phyloP scores from a whole-genome alignment of 2,329 filamentous ascomycete genomes.

The Epichloe uncinata region DNA sequence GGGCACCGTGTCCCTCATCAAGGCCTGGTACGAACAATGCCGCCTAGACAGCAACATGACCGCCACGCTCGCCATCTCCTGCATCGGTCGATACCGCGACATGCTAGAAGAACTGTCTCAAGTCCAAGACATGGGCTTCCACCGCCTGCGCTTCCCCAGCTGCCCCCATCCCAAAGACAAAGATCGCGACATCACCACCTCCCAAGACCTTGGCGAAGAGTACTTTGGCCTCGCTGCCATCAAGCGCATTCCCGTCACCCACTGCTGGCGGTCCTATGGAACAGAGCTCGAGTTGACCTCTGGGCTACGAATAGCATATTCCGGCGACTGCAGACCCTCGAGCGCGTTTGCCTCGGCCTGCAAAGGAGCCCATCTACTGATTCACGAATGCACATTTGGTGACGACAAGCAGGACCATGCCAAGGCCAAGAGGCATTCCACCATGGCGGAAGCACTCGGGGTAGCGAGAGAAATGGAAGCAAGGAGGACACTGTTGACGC shows the following conservation, averaged over 20 bases:
- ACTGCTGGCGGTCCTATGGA: conserved; percentile 70
- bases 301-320: conserved; percentile 81
- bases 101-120: conserved; percentile 71
- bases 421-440: conserved; percentile 77
- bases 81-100: conserved; percentile 54
- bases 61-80: conserved; percentile 49
- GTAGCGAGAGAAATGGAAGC: conserved; percentile 71
- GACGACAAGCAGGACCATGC: conserved; percentile 72
- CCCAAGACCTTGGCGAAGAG: conserved; percentile 27
- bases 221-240: conserved; percentile 52
- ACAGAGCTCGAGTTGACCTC: conserved; percentile 65
- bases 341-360: conserved; percentile 57
- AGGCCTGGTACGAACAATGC: conserved; percentile 57
- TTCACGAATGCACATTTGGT: conserved; percentile 95
- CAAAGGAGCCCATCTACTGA: conserved; percentile 61
- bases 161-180: conserved; percentile 11
- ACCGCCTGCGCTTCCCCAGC: conserved; percentile 28
- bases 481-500: conserved; percentile 69
- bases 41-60: conserved; percentile 18
- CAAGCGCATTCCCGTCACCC: conserved; percentile 53
- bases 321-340: conserved; percentile 82
- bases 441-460: conserved; percentile 70
- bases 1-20: conserved; percentile 68
- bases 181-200: conserved; percentile 19
- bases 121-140: conserved; percentile 65